Percentiles rank a stretch among this genome's conserved stretches.
Conservation (phyloP, 768 basidiomycete species). For the Rhizopogon sp. region DNA sequence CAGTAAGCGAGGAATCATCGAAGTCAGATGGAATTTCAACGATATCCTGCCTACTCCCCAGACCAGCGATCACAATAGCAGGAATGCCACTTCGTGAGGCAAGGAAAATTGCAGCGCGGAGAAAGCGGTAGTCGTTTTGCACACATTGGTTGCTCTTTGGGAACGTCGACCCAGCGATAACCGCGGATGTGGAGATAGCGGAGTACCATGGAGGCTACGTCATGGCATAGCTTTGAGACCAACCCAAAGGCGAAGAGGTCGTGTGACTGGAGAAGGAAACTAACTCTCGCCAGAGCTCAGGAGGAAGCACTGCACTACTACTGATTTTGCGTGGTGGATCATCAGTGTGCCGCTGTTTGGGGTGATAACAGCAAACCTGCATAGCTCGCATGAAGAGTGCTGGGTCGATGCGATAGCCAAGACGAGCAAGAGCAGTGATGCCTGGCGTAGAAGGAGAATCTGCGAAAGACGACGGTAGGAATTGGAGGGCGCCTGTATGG, state of each 20-base stretch:
- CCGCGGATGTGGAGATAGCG: background rate
- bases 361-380: too few species aligned
- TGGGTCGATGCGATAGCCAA: conserved; percentile 1
- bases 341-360: too few species aligned
- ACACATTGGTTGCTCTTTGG: background rate
- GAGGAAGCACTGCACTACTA: background rate
- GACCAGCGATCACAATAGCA: background rate
- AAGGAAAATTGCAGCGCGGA: background rate
- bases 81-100: background rate
- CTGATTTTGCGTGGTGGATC: background rate
- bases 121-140: too few species aligned
- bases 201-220: background rate
- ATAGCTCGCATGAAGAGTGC: background rate
- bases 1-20: too few species aligned
- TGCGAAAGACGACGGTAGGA: background rate
- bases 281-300: background rate
- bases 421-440: conserved; percentile 2
- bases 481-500: background rate
- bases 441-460: background rate
- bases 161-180: background rate
- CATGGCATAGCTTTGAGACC: background rate
- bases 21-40: too few species aligned
- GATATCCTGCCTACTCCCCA: too few species aligned
- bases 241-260: background rate
- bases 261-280: background rate